Percentiles rank a stretch among this genome's conserved stretches.
Conservation (phyloP, 306 rosid species). For the Pueraria montana region DNA sequence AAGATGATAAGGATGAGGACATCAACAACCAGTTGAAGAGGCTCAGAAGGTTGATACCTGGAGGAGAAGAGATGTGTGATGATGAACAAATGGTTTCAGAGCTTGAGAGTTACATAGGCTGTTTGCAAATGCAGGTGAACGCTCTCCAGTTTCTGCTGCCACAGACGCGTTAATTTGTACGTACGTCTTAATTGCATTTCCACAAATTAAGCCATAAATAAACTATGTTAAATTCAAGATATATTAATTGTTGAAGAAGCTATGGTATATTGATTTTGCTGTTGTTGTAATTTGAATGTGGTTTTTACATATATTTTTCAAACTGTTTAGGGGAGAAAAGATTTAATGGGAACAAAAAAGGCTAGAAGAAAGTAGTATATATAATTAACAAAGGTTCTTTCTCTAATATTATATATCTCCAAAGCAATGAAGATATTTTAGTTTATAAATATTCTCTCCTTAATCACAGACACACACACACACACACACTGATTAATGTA, state of each 20-base stretch:
- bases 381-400: conserved; percentile 21
- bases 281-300: conserved; percentile 13
- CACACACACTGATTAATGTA: neutral
- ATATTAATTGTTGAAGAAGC: conserved; percentile 23
- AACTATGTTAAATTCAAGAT: conserved; percentile 21
- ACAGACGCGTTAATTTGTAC: conserved; percentile 39
- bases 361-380: neutral
- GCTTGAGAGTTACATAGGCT: conserved; percentile 65
- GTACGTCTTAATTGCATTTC: conserved; percentile 1
- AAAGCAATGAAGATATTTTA: conserved; percentile 13
- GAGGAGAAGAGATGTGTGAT: conserved; percentile 66
- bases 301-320: conserved; percentile 7
- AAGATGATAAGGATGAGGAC: conserved; percentile 46
- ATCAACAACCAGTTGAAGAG: conserved; percentile 34
- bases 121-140: conserved; percentile 77
- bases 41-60: conserved; percentile 64
- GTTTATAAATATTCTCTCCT: neutral
- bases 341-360: neutral
- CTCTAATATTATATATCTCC: neutral
- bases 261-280: neutral
- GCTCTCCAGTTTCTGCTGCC: conserved; percentile 66
- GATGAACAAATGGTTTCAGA: conserved; percentile 62
- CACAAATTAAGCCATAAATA: neutral
- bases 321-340: neutral
- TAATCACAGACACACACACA: neutral